Conservation (phyloP, 352 stramenopile species). For the Phytophthora europaea region DNA sequence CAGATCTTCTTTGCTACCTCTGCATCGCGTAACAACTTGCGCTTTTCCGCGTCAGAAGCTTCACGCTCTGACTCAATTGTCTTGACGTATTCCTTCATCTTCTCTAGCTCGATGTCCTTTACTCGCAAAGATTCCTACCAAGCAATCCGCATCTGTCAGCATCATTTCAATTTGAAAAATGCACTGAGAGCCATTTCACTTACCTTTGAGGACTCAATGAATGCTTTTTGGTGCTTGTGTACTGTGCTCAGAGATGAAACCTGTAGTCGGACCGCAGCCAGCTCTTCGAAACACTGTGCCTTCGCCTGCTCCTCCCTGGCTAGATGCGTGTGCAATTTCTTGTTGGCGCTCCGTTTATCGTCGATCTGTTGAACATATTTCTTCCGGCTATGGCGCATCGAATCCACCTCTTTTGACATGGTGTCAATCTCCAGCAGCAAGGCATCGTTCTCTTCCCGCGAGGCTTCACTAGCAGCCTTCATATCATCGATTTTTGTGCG, state of each 20-base stretch:
- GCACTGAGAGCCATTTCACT: neutral
- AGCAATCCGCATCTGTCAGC: conserved; percentile 4
- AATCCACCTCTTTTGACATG: conserved; percentile 69
- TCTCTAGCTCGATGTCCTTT: conserved; percentile 73
- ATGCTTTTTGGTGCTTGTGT: conserved; percentile 82
- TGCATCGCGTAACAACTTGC: conserved; percentile 63
- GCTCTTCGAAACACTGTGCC: conserved; percentile 79
- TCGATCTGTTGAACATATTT: conserved; percentile 84
- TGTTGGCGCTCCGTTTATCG: conserved; percentile 79
- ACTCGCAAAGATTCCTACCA: conserved; percentile 59
- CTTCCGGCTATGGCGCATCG: conserved; percentile 69
- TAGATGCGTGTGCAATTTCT: conserved; percentile 77
- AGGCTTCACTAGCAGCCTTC: conserved; percentile 56
- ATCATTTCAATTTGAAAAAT: neutral
- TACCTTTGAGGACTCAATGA: conserved; percentile 77
- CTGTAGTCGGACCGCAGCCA: conserved; percentile 74
- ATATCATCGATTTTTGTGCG: conserved; percentile 59
- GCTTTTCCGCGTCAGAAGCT: conserved; percentile 58
- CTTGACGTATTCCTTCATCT: conserved; percentile 73
- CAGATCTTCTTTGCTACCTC: conserved; percentile 77
- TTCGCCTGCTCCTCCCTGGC: conserved; percentile 78
- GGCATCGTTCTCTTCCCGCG: conserved; percentile 82
- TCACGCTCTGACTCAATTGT: conserved; percentile 68
- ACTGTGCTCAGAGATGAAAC: conserved; percentile 78
- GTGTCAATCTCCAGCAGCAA: conserved; percentile 79